Percentiles rank a stretch among this genome's conserved stretches.
Evolutionary conservation across 371 early-diverging fungal species (phyloP).

Genomic region (Rhizopus arrhizus): DNA sequence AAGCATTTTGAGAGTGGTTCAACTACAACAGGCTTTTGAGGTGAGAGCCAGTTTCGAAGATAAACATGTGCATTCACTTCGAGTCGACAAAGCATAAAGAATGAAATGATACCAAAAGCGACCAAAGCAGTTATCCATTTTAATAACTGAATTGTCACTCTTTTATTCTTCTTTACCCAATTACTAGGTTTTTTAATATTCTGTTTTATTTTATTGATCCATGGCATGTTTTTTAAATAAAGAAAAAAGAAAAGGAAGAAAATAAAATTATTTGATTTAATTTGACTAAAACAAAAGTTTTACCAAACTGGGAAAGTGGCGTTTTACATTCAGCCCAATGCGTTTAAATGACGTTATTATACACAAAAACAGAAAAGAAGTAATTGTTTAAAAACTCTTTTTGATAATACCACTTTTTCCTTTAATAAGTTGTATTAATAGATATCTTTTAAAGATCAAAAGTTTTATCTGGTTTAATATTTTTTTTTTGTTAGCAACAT

Average conservation of each 20-base stretch:
- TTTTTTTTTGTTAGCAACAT: too few relatives aligned
- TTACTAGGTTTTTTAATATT: slow-evolving; percentile 2
- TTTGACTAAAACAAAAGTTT: not conserved
- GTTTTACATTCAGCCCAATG: not conserved
- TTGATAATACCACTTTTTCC: too few relatives aligned
- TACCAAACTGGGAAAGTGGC: not conserved
- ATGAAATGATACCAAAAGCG: slow-evolving; percentile 17
- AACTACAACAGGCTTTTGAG: slow-evolving; percentile 24
- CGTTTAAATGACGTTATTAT: too few relatives aligned
- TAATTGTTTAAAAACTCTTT: too few relatives aligned
- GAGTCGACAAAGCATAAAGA: slow-evolving; percentile 32
- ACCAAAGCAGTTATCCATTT: slow-evolving; percentile 13
- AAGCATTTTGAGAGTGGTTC: slow-evolving; percentile 42
- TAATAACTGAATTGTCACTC: slow-evolving; percentile 12
- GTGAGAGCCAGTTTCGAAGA: slow-evolving; percentile 44
- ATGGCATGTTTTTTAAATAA: slow-evolving; percentile 18
- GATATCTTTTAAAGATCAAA: too few relatives aligned
- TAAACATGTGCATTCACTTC: slow-evolving; percentile 52
- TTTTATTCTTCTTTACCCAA: slow-evolving; percentile 26
- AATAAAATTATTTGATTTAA: not conserved
- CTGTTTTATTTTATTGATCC: slow-evolving; percentile 11
- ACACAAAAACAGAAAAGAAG: not conserved
- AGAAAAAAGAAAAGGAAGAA: slow-evolving; percentile 6
- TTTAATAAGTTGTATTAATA: too few relatives aligned
- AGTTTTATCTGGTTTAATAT: too few relatives aligned